Evolutionary conservation across 2,329 filamentous ascomycete species (phyloP).

Genomic region (Stylonectria norvegica): DNA sequence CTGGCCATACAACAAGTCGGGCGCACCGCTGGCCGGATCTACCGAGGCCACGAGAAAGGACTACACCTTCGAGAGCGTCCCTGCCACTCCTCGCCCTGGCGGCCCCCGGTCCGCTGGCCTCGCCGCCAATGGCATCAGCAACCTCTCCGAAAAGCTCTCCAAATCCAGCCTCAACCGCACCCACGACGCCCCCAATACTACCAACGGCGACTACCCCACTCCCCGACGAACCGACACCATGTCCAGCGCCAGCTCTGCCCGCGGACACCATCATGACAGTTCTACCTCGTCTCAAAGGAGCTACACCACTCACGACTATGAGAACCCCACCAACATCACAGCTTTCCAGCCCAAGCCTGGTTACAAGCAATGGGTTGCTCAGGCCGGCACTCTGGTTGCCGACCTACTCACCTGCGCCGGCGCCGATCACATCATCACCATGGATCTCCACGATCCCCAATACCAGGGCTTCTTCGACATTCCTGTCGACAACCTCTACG

Average conservation of each 20-base stretch:
- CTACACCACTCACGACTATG: slow-evolving; percentile 63
- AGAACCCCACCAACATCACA: slow-evolving; percentile 54
- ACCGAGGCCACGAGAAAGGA: slow-evolving; percentile 48
- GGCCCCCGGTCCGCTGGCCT: slow-evolving; percentile 64
- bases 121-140: slow-evolving; percentile 61
- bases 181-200: slow-evolving; percentile 36
- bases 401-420: slow-evolving; percentile 93
- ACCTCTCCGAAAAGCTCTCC: slow-evolving; percentile 68
- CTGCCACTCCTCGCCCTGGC: slow-evolving; percentile 75
- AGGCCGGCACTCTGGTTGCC: slow-evolving; percentile 90
- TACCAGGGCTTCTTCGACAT: slow-evolving; percentile 99
- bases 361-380: slow-evolving; percentile 98
- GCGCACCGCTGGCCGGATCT: slow-evolving; percentile 74
- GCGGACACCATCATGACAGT: slow-evolving; percentile 37
- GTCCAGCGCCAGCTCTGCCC: slow-evolving; percentile 32
- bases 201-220: slow-evolving; percentile 28
- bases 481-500: slow-evolving; percentile 96
- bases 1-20: slow-evolving; percentile 92
- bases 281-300: slow-evolving; percentile 44
- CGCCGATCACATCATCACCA: slow-evolving; percentile 94
- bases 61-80: slow-evolving; percentile 89
- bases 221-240: slow-evolving; percentile 35
- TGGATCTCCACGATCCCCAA: slow-evolving; percentile 94
- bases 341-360: slow-evolving; percentile 77
- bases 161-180: slow-evolving; percentile 62